phyloP scores from a whole-genome alignment of 208 protist genomes.

The Crithidia brevicula region DNA sequence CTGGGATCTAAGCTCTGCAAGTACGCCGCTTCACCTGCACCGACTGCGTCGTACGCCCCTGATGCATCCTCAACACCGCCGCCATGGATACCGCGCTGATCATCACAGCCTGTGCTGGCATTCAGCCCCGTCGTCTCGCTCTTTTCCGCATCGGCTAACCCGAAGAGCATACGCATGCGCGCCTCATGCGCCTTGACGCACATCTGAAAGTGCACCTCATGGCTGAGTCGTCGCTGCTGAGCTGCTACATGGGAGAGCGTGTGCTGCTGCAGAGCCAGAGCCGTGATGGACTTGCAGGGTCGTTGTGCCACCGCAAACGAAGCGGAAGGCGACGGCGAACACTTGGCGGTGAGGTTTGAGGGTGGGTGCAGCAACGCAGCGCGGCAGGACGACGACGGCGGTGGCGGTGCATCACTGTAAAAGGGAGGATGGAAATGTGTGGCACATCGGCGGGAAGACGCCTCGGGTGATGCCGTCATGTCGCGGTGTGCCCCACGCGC shows the following conservation, averaged over 20 bases:
- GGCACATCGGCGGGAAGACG: conserved; percentile 7
- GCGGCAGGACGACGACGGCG: too few species aligned
- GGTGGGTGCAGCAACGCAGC: too few species aligned
- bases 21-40: conserved; percentile 29
- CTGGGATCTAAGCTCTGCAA: conserved; percentile 22
- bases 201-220: conserved; percentile 31
- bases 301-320: too few species aligned
- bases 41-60: not conserved
- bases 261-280: conserved; percentile 17
- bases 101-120: too few species aligned
- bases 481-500: not conserved
- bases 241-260: not conserved
- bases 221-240: conserved; percentile 13
- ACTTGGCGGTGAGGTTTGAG: not conserved
- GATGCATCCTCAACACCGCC: too few species aligned
- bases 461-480: not conserved
- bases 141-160: not conserved
- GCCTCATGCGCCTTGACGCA: conserved; percentile 39
- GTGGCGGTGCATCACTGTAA: not conserved
- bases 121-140: not conserved
- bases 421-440: not conserved
- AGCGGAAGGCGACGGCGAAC: too few species aligned
- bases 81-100: too few species aligned
- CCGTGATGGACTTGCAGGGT: not conserved
- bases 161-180: conserved; percentile 42